Evolutionary conservation across 2,329 filamentous ascomycete species (phyloP).

Genomic region (Dothideomycetidae sp.): DNA sequence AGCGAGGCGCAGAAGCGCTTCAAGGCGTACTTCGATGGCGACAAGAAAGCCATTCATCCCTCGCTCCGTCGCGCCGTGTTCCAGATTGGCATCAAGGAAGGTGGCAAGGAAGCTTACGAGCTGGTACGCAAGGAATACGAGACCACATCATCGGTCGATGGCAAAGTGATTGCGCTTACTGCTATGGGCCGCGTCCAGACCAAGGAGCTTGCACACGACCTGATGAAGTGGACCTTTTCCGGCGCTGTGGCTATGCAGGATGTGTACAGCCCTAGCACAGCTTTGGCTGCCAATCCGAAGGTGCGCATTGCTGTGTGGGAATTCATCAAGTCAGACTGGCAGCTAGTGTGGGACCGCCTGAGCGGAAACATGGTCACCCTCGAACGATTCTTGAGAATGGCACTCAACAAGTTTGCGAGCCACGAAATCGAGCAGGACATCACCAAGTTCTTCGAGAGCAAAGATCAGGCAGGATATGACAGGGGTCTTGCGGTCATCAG

Average conservation of each 20-base stretch:
- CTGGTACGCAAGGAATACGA: slow-evolving; percentile 75
- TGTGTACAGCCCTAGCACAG: slow-evolving; percentile 65
- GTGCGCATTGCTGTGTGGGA: slow-evolving; percentile 68
- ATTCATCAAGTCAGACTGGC: slow-evolving; percentile 76
- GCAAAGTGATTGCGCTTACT: slow-evolving; percentile 70
- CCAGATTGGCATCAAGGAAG: slow-evolving; percentile 61
- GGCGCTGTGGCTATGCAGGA: slow-evolving; percentile 76
- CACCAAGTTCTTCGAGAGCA: slow-evolving; percentile 66
- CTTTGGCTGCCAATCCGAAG: slow-evolving; percentile 57
- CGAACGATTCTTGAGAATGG: slow-evolving; percentile 72
- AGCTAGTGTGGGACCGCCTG: slow-evolving; percentile 54
- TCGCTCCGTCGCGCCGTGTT: slow-evolving; percentile 71
- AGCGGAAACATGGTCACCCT: slow-evolving; percentile 72
- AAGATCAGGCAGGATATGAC: slow-evolving; percentile 76
- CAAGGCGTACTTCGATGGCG: slow-evolving; percentile 57
- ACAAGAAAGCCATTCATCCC: slow-evolving; percentile 59
- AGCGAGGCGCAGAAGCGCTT: slow-evolving; percentile 68
- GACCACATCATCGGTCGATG: slow-evolving; percentile 71
- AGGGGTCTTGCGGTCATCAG: slow-evolving; percentile 71
- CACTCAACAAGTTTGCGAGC: slow-evolving; percentile 66
- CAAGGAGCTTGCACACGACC: slow-evolving; percentile 49
- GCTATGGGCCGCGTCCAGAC: slow-evolving; percentile 64
- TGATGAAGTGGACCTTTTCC: slow-evolving; percentile 64
- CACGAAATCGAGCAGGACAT: slow-evolving; percentile 59
- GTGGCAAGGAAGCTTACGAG: slow-evolving; percentile 54